Conservation (phyloP, 2,329 filamentous ascomycete genomes). For the Purpureocillium lavendulum region DNA sequence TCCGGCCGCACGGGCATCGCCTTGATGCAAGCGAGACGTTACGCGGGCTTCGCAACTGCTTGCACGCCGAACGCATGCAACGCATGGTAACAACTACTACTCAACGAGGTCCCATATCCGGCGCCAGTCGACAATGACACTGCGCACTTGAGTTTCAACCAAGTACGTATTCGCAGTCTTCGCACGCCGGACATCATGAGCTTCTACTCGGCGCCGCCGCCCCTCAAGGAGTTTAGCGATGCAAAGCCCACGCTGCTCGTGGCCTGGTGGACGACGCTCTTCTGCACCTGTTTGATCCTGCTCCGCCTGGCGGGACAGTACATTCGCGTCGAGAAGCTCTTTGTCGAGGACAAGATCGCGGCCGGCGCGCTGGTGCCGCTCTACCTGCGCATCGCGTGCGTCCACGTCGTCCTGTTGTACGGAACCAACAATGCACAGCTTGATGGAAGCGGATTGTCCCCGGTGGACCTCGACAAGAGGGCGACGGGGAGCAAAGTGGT, state of each 20-base stretch:
- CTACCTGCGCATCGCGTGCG: constrained; percentile 66
- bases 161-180: neutral
- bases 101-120: no score
- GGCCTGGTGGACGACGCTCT: constrained; percentile 85
- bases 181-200: constrained; percentile 30
- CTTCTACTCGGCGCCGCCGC: constrained; percentile 45
- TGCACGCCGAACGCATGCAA: no score
- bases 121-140: neutral
- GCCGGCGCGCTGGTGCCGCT: constrained; percentile 70
- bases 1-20: no score
- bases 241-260: constrained; percentile 84
- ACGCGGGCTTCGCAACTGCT: no score
- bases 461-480: constrained; percentile 41
- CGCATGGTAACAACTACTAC: no score
- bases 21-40: no score
- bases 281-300: constrained; percentile 71
- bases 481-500: constrained; percentile 70
- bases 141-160: no score
- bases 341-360: constrained; percentile 78
- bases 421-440: constrained; percentile 79
- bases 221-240: constrained; percentile 28
- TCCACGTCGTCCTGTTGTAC: constrained; percentile 75
- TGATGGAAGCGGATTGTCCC: no score
- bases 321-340: constrained; percentile 72
- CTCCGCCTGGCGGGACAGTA: constrained; percentile 70